Evolutionary conservation across 2,329 filamentous ascomycete species (phyloP).

Genomic region (Zarea fungicola): DNA sequence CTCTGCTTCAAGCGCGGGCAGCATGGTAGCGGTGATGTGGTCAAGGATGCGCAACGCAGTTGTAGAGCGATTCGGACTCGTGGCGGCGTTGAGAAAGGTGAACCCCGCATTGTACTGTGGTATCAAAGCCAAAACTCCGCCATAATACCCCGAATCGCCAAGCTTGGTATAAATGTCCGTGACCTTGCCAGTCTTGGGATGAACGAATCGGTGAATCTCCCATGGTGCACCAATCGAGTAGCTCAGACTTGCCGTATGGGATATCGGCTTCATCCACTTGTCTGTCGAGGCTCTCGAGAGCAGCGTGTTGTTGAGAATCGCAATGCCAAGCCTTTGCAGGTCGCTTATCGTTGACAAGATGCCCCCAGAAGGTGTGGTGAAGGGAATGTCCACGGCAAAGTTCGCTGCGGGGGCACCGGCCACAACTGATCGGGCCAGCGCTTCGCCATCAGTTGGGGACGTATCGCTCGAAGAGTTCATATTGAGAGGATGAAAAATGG

Average conservation of each 20-base stretch:
- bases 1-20: slow-evolving; percentile 14
- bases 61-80: not conserved
- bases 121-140: slow-evolving; percentile 32
- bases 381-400: not conserved
- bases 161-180: slow-evolving; percentile 23
- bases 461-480: slow-evolving; percentile 8
- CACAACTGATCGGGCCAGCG: slow-evolving; percentile 3
- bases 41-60: slow-evolving; percentile 4
- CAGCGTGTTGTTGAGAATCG: slow-evolving; percentile 9
- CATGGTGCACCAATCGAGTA: slow-evolving; percentile 34
- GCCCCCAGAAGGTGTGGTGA: slow-evolving; percentile 2
- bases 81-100: slow-evolving; percentile 31
- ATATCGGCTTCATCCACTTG: slow-evolving; percentile 36
- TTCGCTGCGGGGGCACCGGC: not conserved
- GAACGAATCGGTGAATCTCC: slow-evolving; percentile 35
- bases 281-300: not conserved
- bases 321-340: slow-evolving; percentile 3
- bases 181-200: slow-evolving; percentile 34
- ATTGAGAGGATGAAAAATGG: slow-evolving; percentile 6
- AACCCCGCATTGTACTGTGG: slow-evolving; percentile 40
- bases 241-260: slow-evolving; percentile 33
- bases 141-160: slow-evolving; percentile 22
- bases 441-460: not conserved
- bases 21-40: slow-evolving; percentile 11
- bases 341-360: slow-evolving; percentile 3